A percentile compares a stretch with the other conserved stretches of the same genome.
These are phyloP conservation scores for Moricandia arvensis DNA, from an alignment of 345 rosid species.

Conservation along the genomic window DNA sequence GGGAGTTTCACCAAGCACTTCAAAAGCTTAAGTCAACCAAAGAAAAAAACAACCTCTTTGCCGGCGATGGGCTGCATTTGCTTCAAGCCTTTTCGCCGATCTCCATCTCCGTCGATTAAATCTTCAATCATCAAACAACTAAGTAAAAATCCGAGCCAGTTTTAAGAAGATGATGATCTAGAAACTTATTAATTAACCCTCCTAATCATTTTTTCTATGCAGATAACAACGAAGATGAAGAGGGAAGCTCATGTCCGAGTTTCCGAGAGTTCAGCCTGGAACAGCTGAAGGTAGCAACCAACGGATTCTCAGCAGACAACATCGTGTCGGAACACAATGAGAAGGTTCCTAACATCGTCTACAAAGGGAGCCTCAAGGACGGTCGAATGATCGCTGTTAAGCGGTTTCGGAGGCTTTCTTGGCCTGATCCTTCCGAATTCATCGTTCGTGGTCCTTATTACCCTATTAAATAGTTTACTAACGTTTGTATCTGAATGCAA, in stretches of 20 bases:
- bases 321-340: constrained; percentile 97
- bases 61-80: constrained; percentile 39
- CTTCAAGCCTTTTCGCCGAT: constrained; percentile 29
- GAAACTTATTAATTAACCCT: neutral
- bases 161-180: neutral
- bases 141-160: constrained; percentile 8
- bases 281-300: constrained; percentile 64
- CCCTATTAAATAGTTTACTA: too few species aligned
- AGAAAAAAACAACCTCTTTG: neutral
- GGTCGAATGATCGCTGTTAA: constrained; percentile 76
- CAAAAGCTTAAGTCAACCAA: neutral
- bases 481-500: neutral
- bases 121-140: constrained; percentile 8
- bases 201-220: neutral
- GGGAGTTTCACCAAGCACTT: constrained; percentile 28
- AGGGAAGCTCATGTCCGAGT: constrained; percentile 47
- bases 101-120: constrained; percentile 23
- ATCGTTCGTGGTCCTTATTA: constrained; percentile 42
- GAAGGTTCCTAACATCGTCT: constrained; percentile 91
- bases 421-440: constrained; percentile 97
- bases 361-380: constrained; percentile 65
- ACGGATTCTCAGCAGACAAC: constrained; percentile 69
- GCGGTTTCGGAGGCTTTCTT: constrained; percentile 79
- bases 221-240: constrained; percentile 6
- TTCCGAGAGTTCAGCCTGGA: constrained; percentile 73